Conservation (phyloP, 2,329 filamentous ascomycete genomes). For the Pyrenophora tritici-repentis region DNA sequence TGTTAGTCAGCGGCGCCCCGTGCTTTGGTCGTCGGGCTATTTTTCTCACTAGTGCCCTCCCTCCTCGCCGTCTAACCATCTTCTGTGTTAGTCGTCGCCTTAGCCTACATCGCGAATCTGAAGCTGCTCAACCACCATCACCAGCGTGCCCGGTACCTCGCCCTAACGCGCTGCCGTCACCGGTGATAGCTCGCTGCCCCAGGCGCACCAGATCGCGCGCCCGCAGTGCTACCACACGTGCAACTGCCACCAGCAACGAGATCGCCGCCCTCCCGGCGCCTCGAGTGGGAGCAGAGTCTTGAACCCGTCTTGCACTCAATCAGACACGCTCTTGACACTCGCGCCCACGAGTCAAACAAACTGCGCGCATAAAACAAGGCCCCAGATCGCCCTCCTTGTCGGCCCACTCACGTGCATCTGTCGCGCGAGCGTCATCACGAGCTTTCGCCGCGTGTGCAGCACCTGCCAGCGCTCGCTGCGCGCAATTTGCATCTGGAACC, state of each 20-base stretch:
- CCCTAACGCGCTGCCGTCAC: slow-evolving; percentile 34
- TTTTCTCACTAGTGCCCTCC: slow-evolving; percentile 23
- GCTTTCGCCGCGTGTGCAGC: too few relatives aligned
- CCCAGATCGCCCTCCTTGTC: slow-evolving; percentile 18
- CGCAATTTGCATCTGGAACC: too few relatives aligned
- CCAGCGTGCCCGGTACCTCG: slow-evolving; percentile 30
- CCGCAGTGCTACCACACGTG: slow-evolving; percentile 42
- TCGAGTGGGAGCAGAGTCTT: too few relatives aligned
- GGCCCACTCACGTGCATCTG: slow-evolving; percentile 9
- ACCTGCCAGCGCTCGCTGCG: not conserved
- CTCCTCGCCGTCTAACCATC: slow-evolving; percentile 44
- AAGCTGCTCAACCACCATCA: slow-evolving; percentile 31
- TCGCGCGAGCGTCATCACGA: not conserved
- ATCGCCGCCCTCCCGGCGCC: slow-evolving; percentile 22
- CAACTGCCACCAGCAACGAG: slow-evolving; percentile 32
- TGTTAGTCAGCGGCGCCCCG: slow-evolving; percentile 26
- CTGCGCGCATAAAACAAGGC: slow-evolving; percentile 21
- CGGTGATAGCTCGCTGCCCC: slow-evolving; percentile 26
- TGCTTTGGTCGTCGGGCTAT: slow-evolving; percentile 16
- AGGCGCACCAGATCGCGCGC: slow-evolving; percentile 29
- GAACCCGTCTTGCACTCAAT: slow-evolving; percentile 14
- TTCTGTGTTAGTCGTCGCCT: slow-evolving; percentile 26
- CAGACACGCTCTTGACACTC: slow-evolving; percentile 6
- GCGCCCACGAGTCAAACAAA: slow-evolving; percentile 22
- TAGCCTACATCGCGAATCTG: slow-evolving; percentile 48